A percentile compares a stretch with the other conserved stretches of the same genome.
Evolutionary conservation across 768 basidiomycete genomes (phyloP).

Genomic region (Favolaschia claudopus): DNA sequence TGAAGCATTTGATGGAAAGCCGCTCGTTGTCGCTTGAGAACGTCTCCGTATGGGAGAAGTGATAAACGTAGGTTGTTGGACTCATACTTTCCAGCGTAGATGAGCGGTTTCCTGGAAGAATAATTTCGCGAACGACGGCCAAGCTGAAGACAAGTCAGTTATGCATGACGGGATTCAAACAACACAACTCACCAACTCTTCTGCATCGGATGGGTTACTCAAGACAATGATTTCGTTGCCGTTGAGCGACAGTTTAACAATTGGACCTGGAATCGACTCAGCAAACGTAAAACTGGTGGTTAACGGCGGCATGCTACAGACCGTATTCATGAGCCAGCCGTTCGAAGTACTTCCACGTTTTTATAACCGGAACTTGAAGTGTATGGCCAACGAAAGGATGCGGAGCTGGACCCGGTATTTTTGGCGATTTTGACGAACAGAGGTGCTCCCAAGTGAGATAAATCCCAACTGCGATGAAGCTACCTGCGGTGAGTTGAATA

Average conservation of each 20-base stretch:
- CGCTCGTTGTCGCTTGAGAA: background rate
- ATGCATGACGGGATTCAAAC: background rate
- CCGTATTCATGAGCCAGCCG: background rate
- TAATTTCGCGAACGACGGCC: background rate
- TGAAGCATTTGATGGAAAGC: background rate
- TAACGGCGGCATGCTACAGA: too few relatives aligned
- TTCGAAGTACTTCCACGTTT: too few relatives aligned
- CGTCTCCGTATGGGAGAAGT: background rate
- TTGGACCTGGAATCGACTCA: background rate
- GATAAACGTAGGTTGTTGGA: background rate
- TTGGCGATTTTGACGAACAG: too few relatives aligned
- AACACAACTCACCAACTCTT: background rate
- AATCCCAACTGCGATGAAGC: too few relatives aligned
- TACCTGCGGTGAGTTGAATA: too few relatives aligned
- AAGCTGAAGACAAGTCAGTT: background rate
- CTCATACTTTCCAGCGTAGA: background rate
- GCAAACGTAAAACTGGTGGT: too few relatives aligned
- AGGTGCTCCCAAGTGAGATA: too few relatives aligned
- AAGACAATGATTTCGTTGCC: background rate
- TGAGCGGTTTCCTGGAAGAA: background rate
- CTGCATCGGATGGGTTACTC: background rate
- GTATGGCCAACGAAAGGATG: background rate
- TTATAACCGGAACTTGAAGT: background rate
- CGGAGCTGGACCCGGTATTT: background rate
- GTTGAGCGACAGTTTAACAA: background rate